These are phyloP conservation scores for Diatrype stigma DNA, from an alignment of 2,329 filamentous ascomycete species.

Conservation along the genomic window DNA sequence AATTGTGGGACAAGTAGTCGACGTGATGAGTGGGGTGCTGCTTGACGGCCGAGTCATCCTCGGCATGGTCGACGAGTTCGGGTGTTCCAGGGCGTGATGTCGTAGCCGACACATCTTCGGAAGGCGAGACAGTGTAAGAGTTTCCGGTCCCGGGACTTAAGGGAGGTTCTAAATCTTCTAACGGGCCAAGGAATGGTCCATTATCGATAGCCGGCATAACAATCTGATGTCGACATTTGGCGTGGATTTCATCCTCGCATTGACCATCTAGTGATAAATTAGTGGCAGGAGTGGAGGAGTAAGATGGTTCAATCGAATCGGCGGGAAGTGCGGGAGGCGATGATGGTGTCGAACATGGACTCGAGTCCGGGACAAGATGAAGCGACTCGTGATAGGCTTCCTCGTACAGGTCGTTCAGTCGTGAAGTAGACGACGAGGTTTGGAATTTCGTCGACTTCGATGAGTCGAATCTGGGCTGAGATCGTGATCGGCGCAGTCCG, in stretches of 20 bases:
- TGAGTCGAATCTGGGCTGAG: constrained; percentile 52
- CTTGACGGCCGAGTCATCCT: constrained; percentile 75
- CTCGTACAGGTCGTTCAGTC: constrained; percentile 44
- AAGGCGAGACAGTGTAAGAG: constrained; percentile 49
- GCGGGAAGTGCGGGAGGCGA: constrained; percentile 49
- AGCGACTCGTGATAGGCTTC: constrained; percentile 33
- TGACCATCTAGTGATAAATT: constrained; percentile 59
- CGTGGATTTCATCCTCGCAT: constrained; percentile 41
- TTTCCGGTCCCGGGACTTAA: constrained; percentile 46
- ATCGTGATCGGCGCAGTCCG: constrained; percentile 55
- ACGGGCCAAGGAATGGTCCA: constrained; percentile 42
- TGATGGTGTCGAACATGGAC: constrained; percentile 50
- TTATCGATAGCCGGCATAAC: constrained; percentile 43
- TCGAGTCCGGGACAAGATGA: constrained; percentile 38
- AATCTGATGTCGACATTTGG: constrained; percentile 46
- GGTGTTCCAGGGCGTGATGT: constrained; percentile 57
- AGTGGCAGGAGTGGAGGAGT: constrained; percentile 59
- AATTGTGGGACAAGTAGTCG: constrained; percentile 92
- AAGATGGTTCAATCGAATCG: constrained; percentile 54
- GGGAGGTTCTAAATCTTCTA: constrained; percentile 47
- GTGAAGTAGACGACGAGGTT: constrained; percentile 41
- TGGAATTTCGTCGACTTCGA: constrained; percentile 37
- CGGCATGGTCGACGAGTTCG: constrained; percentile 55
- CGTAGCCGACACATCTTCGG: constrained; percentile 47
- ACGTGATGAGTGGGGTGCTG: constrained; percentile 79